phyloP scores from a whole-genome alignment of 345 rosid genomes.

The Sapria himalayana region DNA sequence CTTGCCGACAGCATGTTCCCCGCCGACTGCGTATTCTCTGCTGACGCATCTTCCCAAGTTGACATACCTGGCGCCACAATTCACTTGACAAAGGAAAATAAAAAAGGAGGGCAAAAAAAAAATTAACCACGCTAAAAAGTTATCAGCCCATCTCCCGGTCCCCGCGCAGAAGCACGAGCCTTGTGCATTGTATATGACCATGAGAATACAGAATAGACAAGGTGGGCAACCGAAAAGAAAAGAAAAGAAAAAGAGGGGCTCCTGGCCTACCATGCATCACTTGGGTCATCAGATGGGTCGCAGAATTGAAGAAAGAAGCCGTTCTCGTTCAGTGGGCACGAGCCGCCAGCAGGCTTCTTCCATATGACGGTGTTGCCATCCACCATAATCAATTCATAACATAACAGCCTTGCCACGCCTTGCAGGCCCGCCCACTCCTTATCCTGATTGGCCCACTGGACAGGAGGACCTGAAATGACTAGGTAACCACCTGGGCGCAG shows the following conservation, averaged over 20 bases:
- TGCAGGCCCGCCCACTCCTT: constrained; percentile 99
- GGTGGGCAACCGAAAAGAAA: too few relatives aligned
- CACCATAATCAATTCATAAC: constrained; percentile 71
- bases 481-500: constrained; percentile 89
- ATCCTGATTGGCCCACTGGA: constrained; percentile 92
- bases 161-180: too few relatives aligned
- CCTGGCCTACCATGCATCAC: constrained; percentile 76
- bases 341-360: constrained; percentile 70
- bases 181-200: too few relatives aligned
- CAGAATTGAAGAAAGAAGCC: constrained; percentile 63
- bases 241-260: too few relatives aligned
- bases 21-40: constrained; percentile 32
- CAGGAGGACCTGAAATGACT: constrained; percentile 97
- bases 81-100: too few relatives aligned
- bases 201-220: too few relatives aligned
- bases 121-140: too few relatives aligned
- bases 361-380: constrained; percentile 93
- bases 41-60: constrained; percentile 58
- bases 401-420: constrained; percentile 69
- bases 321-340: constrained; percentile 50
- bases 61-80: constrained; percentile 93
- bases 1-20: constrained; percentile 43
- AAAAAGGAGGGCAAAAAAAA: too few relatives aligned
- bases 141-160: too few relatives aligned
- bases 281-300: constrained; percentile 45